Evolutionary conservation across 495 filamentous ascomycete species (phyloP).

Genomic region (Tuber microsphaerosporum): DNA sequence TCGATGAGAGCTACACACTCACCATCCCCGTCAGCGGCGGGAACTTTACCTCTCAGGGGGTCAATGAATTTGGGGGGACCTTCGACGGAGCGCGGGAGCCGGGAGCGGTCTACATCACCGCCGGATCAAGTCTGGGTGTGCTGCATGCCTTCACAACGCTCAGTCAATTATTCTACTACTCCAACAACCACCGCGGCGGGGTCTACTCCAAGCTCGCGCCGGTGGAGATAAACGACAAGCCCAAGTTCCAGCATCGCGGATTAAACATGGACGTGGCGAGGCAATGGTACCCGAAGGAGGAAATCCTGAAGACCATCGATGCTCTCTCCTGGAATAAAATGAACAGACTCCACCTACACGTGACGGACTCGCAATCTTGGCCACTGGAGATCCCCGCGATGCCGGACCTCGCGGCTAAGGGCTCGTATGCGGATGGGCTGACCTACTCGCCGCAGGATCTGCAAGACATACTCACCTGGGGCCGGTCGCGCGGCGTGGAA

Average conservation of each 20-base stretch:
- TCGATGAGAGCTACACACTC: slow-evolving; percentile 69
- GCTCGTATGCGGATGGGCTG: slow-evolving; percentile 56
- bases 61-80: neutral
- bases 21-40: slow-evolving; percentile 44
- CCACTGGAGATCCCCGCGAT: slow-evolving; percentile 67
- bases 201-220: slow-evolving; percentile 63
- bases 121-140: slow-evolving; percentile 58
- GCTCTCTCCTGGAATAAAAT: slow-evolving; percentile 68
- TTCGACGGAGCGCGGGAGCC: slow-evolving; percentile 38
- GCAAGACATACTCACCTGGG: slow-evolving; percentile 59
- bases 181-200: slow-evolving; percentile 44
- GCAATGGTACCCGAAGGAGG: slow-evolving; percentile 55
- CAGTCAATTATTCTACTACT: slow-evolving; percentile 70
- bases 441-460: slow-evolving; percentile 61
- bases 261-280: slow-evolving; percentile 66
- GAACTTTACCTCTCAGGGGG: slow-evolving; percentile 5
- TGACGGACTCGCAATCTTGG: slow-evolving; percentile 78
- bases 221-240: slow-evolving; percentile 57
- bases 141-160: slow-evolving; percentile 63
- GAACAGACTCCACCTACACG: slow-evolving; percentile 69
- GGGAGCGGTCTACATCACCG: slow-evolving; percentile 53
- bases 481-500: slow-evolving; percentile 58
- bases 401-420: slow-evolving; percentile 60
- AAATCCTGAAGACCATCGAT: slow-evolving; percentile 65
- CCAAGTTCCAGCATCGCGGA: slow-evolving; percentile 64